Base-by-base conservation (phyloP, 495 filamentous ascomycete genomes). In the Penicillium taxi region DNA sequence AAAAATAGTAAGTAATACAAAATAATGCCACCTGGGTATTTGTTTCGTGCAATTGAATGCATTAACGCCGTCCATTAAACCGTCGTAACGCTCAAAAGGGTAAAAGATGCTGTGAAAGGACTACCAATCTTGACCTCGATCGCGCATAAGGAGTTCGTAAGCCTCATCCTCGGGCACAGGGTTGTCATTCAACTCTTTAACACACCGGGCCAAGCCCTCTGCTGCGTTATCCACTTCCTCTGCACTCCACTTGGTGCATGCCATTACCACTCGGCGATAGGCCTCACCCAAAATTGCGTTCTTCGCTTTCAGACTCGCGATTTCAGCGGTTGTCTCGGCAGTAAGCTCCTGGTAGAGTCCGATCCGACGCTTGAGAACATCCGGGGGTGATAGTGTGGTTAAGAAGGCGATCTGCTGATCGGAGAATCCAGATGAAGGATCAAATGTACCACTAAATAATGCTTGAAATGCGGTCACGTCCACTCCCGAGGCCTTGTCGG, bases 401-500 rank as follows among this genome's bases (percentile, higher is more conserved):
- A 70, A 37, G 40, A 60, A 67, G 2, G 54, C 50, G 15, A 47
- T 35, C 29, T 70, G 66, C 17, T 61, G 45, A 15, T 56, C 50
- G 6, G 66, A 60, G 18, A 70, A 64, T 6, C 63, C 64, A 35
- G 46, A 44, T 1, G 49, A 43, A 12, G 61, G 52, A 14, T 65
- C 58, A 30, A 67, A 66, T 1, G 26, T 42, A 7, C 61, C 56
- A 4, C 55, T 28, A 38, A 70, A 70, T 18, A 67, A 31, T 3
- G 42, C 15, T 2, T 63, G 59, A 34, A 65, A 70, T 19, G 50
- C 47, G 4, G 41, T 40, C 7, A 60, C 41, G 31, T 77, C 60
- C 41, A 75, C 45, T 2, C 64, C 70, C n/a, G 67, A 63, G 26
- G 64, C 64, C 35, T 55, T 61, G 42, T 75, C 76, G n/a, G 70